Conservation (phyloP, 2,329 filamentous ascomycete genomes). For the Trichoderma koningii region DNA sequence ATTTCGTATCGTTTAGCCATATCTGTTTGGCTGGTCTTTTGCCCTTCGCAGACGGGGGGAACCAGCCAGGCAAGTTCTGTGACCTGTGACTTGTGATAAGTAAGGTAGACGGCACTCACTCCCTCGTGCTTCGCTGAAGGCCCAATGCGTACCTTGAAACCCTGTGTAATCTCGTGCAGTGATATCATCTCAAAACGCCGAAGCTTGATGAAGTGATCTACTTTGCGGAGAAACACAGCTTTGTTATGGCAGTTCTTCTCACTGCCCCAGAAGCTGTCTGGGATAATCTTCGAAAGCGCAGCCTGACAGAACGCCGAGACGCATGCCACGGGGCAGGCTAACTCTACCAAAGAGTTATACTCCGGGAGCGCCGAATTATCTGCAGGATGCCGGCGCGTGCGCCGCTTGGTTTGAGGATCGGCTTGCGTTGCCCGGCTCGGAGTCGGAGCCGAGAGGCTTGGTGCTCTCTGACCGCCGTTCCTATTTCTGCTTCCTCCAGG, state of each 20-base stretch:
- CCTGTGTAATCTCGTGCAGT: constrained; percentile 75
- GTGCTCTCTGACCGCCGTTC: background rate
- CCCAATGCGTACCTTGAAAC: constrained; percentile 63
- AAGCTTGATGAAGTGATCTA: constrained; percentile 77
- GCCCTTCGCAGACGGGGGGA: constrained; percentile 49
- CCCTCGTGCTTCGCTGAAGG: too few species aligned
- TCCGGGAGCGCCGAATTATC: constrained; percentile 22
- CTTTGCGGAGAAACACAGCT: constrained; percentile 59
- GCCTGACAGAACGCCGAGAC: constrained; percentile 89
- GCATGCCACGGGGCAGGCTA: constrained; percentile 66
- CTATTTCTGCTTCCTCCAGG: background rate
- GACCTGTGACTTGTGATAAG: constrained; percentile 51
- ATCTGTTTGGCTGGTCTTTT: constrained; percentile 71
- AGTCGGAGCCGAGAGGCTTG: background rate
- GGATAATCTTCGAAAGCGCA: constrained; percentile 71
- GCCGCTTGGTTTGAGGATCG: constrained; percentile 1
- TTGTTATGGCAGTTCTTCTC: constrained; percentile 61
- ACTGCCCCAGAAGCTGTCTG: constrained; percentile 71
- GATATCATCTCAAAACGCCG: constrained; percentile 80
- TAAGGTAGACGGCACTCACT: background rate
- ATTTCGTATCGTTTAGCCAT: constrained; percentile 74
- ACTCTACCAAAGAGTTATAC: constrained; percentile 58
- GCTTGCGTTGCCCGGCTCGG: background rate
- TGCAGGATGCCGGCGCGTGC: constrained; percentile 15
- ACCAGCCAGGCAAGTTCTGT: constrained; percentile 72